A percentile compares a stretch with the other conserved stretches of the same genome.
phyloP scores from a whole-genome alignment of 192 early-diverging fungal genomes.

The Spizellomyces sp. region DNA sequence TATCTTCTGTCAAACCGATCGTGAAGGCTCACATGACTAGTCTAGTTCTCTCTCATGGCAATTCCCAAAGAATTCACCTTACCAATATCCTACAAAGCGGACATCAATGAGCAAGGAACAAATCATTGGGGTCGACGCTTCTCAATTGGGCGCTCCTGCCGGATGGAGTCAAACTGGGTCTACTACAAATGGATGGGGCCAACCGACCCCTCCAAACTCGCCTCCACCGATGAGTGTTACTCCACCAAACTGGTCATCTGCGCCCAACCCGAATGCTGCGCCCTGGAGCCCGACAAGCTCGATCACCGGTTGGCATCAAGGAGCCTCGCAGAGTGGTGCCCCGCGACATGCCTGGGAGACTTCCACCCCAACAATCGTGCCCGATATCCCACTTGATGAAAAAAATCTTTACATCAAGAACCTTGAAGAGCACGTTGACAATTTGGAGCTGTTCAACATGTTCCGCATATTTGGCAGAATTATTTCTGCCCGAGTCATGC shows the following conservation, averaged over 20 bases:
- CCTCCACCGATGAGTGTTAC: neutral
- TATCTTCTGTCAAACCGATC: neutral
- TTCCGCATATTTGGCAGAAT: conserved; percentile 49
- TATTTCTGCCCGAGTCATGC: conserved; percentile 51
- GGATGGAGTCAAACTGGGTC: neutral
- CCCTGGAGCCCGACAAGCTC: conserved; percentile 8
- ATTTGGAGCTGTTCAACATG: conserved; percentile 47
- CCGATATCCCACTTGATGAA: conserved; percentile 26
- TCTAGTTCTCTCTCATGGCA: conserved; percentile 48
- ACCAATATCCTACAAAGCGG: conserved; percentile 48
- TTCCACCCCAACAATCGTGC: conserved; percentile 1
- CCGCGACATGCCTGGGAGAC: conserved; percentile 13
- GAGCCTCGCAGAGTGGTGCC: neutral
- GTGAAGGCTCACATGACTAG: neutral
- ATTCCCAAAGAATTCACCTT: conserved; percentile 51
- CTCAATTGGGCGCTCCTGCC: no score
- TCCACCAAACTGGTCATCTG: neutral
- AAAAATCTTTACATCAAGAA: conserved; percentile 58
- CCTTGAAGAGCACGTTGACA: conserved; percentile 46
- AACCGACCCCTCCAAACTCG: conserved; percentile 19
- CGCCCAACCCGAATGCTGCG: conserved; percentile 12
- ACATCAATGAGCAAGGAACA: conserved; percentile 8
- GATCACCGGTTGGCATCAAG: neutral
- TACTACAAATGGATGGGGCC: conserved; percentile 12
- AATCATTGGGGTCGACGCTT: neutral